Percentiles rank a stretch among this genome's conserved stretches.
Evolutionary conservation across 2,329 filamentous ascomycete genomes (phyloP).

Genomic region (Claviceps pazoutovae): DNA sequence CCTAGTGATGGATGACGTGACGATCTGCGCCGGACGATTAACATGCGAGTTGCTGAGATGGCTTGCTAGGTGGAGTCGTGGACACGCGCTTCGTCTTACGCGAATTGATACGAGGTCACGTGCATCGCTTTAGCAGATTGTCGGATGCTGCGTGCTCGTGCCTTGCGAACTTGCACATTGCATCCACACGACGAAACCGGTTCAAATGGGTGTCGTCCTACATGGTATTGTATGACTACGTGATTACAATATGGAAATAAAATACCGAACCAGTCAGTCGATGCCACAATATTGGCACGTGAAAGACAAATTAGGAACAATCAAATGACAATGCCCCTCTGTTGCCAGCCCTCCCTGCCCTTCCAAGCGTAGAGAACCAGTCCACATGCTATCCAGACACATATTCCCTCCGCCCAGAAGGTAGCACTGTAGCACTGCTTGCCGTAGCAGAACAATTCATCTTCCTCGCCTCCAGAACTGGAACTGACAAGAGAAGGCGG

Average conservation of each 20-base stretch:
- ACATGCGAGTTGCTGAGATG: no score
- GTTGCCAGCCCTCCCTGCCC: slow-evolving; percentile 60
- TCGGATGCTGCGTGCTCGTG: neutral
- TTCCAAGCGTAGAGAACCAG: slow-evolving; percentile 73
- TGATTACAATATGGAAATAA: neutral
- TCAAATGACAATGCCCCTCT: slow-evolving; percentile 53
- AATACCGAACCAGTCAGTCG: neutral
- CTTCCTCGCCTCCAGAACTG: slow-evolving; percentile 15
- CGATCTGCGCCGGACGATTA: no score
- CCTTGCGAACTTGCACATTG: no score
- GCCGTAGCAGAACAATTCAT: slow-evolving; percentile 61
- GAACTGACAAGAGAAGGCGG: slow-evolving; percentile 17
- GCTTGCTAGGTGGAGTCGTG: neutral
- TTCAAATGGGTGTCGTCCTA: no score
- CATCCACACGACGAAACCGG: no score
- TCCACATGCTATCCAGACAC: slow-evolving; percentile 62
- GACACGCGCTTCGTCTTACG: slow-evolving; percentile 9
- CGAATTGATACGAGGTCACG: slow-evolving; percentile 18
- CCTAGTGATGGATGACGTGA: no score
- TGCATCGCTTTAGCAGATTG: slow-evolving; percentile 6
- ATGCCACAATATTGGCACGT: neutral
- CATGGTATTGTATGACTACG: no score
- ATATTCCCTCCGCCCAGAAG: slow-evolving; percentile 76
- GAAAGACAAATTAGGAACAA: neutral
- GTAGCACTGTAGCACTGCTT: slow-evolving; percentile 64